Percentiles rank a stretch among this genome's conserved stretches.
phyloP scores from a whole-genome alignment of 1,284 basidiomycete genomes.

The Agroathelia rolfsii region DNA sequence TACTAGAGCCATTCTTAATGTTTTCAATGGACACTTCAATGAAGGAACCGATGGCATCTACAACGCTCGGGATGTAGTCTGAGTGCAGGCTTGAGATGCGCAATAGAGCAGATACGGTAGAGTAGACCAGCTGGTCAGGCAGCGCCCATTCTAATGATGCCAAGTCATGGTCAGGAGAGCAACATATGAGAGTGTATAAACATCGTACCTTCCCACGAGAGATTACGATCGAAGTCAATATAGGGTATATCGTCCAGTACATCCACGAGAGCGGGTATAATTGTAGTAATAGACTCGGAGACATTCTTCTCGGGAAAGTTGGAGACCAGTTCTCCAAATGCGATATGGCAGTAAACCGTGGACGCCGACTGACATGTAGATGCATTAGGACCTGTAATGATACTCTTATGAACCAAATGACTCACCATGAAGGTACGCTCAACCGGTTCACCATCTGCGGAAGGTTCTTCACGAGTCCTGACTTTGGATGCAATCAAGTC shows the following conservation, averaged over 20 bases:
- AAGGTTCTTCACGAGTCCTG: conserved; percentile 26
- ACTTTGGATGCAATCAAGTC: conserved; percentile 55
- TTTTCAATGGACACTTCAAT: conserved; percentile 46
- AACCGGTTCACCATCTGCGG: background rate
- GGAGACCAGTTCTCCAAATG: conserved; percentile 64
- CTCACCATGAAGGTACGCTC: conserved; percentile 17
- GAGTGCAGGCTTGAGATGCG: conserved; percentile 47
- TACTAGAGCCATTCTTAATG: conserved; percentile 40
- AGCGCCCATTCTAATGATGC: conserved; percentile 58
- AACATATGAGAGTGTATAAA: background rate
- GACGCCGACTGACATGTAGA: conserved; percentile 42
- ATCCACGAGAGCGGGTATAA: conserved; percentile 50
- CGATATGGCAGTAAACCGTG: conserved; percentile 64
- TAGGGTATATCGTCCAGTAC: conserved; percentile 61
- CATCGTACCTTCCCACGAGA: conserved; percentile 64
- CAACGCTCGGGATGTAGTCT: conserved; percentile 36
- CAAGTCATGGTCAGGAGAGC: conserved; percentile 10
- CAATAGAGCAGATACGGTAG: conserved; percentile 66
- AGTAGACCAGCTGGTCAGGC: conserved; percentile 72
- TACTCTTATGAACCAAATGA: too few relatives aligned
- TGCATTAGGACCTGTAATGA: too few relatives aligned
- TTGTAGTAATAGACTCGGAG: conserved; percentile 33
- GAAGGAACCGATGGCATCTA: conserved; percentile 52
- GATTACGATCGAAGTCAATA: conserved; percentile 65
- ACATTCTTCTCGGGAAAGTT: conserved; percentile 51